Conservation (phyloP, 345 rosid species). For the Acer campestre region DNA sequence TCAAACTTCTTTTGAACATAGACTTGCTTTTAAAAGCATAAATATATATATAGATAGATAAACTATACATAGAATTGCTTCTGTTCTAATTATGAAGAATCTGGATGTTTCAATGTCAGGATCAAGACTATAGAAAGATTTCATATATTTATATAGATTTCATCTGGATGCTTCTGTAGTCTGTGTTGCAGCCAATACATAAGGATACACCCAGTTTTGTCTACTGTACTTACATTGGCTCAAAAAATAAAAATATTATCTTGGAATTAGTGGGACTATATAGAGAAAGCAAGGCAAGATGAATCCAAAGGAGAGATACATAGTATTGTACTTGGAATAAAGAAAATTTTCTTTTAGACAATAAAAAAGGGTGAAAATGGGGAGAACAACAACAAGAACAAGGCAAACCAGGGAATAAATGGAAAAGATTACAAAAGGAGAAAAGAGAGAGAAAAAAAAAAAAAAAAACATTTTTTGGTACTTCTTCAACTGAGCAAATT, state of each 20-base stretch:
- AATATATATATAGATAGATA: too few species aligned
- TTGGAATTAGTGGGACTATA: neutral
- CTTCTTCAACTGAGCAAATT: neutral
- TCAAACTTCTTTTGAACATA: neutral
- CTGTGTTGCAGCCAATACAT: too few species aligned
- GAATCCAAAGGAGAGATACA: neutral
- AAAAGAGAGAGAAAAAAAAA: neutral
- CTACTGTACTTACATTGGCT: neutral
- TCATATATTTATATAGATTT: too few species aligned
- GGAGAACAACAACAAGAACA: neutral
- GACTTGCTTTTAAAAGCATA: neutral
- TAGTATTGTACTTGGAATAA: neutral
- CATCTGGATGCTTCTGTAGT: too few species aligned
- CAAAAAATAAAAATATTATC: neutral
- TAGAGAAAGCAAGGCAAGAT: neutral
- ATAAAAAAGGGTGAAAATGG: neutral
- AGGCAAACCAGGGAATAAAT: neutral
- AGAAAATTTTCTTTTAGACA: neutral
- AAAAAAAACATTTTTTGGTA: neutral
- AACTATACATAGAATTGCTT: too few species aligned
- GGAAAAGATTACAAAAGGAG: neutral
- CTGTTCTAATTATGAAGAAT: too few species aligned
- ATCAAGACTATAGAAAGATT: too few species aligned
- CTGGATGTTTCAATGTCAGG: too few species aligned
- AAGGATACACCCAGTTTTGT: too few species aligned